Evolutionary conservation across 2,329 filamentous ascomycete species (phyloP).

Genomic region (Chaetomium sp.): DNA sequence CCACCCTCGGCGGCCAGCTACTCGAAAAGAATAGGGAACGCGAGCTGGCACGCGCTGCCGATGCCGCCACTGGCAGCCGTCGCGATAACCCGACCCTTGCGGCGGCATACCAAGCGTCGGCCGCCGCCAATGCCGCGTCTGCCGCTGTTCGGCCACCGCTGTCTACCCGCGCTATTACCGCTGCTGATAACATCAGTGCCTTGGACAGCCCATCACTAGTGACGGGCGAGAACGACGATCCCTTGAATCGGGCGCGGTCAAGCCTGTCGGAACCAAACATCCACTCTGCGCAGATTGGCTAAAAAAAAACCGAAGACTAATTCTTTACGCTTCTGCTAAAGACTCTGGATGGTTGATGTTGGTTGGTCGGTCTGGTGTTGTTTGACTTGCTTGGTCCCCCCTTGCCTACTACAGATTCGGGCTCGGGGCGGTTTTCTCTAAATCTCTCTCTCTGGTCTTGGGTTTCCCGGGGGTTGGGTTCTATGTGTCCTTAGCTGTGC

Average conservation of each 20-base stretch:
- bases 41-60: constrained; percentile 46
- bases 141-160: constrained; percentile 42
- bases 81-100: constrained; percentile 27
- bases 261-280: constrained; percentile 39
- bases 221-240: constrained; percentile 54
- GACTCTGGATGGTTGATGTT: too few species aligned
- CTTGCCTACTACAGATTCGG: too few species aligned
- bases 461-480: too few species aligned
- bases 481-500: too few species aligned
- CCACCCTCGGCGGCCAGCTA: constrained; percentile 78
- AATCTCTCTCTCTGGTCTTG: too few species aligned
- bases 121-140: constrained; percentile 27
- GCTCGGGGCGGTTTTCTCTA: too few species aligned
- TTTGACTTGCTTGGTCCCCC: too few species aligned
- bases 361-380: too few species aligned
- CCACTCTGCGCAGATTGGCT: constrained; percentile 6
- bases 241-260: constrained; percentile 45
- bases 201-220: constrained; percentile 58
- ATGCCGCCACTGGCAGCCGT: constrained; percentile 40
- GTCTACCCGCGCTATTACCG: constrained; percentile 58
- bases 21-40: constrained; percentile 68
- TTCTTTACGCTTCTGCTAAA: neutral
- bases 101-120: constrained; percentile 22
- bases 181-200: constrained; percentile 52
- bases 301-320: neutral